Evolutionary conservation across 164 flowering plant species (phyloP).

Genomic region (Malania oleifera): DNA sequence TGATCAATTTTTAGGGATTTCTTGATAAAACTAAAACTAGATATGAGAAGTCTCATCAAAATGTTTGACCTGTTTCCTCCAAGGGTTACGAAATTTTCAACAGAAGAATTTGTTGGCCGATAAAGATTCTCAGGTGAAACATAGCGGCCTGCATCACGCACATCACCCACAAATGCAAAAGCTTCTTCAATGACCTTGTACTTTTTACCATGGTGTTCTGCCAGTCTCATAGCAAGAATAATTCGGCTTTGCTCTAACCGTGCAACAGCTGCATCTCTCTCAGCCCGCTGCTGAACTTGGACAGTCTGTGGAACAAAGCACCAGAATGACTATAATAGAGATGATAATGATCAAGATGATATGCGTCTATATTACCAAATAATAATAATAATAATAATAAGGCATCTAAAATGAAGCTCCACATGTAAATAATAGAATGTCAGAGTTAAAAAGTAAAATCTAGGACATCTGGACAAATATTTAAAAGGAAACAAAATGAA

Average conservation of each 20-base stretch:
- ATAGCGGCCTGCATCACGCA: constrained; percentile 39
- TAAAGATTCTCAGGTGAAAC: constrained; percentile 53
- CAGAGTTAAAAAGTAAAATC: too few relatives aligned
- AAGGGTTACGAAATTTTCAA: constrained; percentile 17
- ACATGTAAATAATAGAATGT: too few relatives aligned
- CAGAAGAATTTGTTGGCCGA: constrained; percentile 31
- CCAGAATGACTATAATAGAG: not conserved
- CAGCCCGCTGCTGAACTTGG: constrained; percentile 76
- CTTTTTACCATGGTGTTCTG: constrained; percentile 84
- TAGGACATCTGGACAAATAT: too few relatives aligned
- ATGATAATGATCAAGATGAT: too few relatives aligned
- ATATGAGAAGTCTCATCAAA: constrained; percentile 42
- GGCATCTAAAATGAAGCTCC: too few relatives aligned
- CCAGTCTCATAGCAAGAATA: constrained; percentile 79
- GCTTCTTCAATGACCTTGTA: constrained; percentile 92
- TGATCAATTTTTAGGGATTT: constrained; percentile 51
- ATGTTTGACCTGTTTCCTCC: constrained; percentile 38
- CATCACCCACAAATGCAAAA: constrained; percentile 75
- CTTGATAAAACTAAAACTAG: constrained; percentile 49
- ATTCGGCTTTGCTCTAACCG: constrained; percentile 85
- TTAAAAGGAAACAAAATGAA: too few relatives aligned
- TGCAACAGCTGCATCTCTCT: constrained; percentile 90
- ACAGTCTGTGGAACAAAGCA: constrained; percentile 49
- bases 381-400: too few relatives aligned
- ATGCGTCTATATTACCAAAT: not conserved